phyloP scores from a whole-genome alignment of 805 yeast species.

The Scheffersomyces stipitis region DNA sequence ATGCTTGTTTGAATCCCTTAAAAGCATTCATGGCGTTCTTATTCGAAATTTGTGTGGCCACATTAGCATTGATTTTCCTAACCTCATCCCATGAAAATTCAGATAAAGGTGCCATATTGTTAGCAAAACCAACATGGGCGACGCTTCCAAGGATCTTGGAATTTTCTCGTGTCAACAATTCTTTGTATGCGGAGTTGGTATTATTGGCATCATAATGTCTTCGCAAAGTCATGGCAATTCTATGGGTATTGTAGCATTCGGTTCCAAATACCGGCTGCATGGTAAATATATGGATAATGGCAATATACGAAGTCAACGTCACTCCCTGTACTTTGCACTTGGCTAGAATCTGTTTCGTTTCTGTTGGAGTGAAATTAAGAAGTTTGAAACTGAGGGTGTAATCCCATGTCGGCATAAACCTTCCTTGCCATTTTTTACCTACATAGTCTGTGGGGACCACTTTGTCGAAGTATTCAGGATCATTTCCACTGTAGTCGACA shows the following conservation, averaged over 20 bases:
- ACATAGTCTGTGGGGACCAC: slow-evolving; percentile 16
- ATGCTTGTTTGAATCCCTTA: slow-evolving; percentile 17
- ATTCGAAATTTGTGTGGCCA: slow-evolving; percentile 19
- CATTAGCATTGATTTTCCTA: slow-evolving; percentile 15
- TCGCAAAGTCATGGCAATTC: slow-evolving; percentile 35
- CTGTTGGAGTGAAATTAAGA: slow-evolving; percentile 24
- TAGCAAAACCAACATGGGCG: slow-evolving; percentile 34
- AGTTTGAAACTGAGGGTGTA: slow-evolving; percentile 23
- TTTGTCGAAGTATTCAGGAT: slow-evolving; percentile 23
- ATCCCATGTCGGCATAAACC: slow-evolving; percentile 18
- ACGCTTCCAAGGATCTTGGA: slow-evolving; percentile 31
- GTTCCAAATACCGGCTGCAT: slow-evolving; percentile 29
- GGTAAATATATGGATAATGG: slow-evolving; percentile 23
- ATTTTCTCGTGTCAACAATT: slow-evolving; percentile 13
- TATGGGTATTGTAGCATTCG: slow-evolving; percentile 20
- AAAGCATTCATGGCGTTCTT: slow-evolving; percentile 21
- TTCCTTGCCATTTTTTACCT: slow-evolving; percentile 30
- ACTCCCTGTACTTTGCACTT: slow-evolving; percentile 29
- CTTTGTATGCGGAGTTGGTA: slow-evolving; percentile 15
- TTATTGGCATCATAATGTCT: slow-evolving; percentile 17
- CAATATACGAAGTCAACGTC: slow-evolving; percentile 33
- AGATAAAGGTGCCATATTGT: slow-evolving; percentile 28
- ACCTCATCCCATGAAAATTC: slow-evolving; percentile 36
- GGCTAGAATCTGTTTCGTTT: slow-evolving; percentile 21
- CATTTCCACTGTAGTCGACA: slow-evolving; percentile 25